Evolutionary conservation across 257 asterid species (phyloP).

Genomic region (Przewalskia tangutica): DNA sequence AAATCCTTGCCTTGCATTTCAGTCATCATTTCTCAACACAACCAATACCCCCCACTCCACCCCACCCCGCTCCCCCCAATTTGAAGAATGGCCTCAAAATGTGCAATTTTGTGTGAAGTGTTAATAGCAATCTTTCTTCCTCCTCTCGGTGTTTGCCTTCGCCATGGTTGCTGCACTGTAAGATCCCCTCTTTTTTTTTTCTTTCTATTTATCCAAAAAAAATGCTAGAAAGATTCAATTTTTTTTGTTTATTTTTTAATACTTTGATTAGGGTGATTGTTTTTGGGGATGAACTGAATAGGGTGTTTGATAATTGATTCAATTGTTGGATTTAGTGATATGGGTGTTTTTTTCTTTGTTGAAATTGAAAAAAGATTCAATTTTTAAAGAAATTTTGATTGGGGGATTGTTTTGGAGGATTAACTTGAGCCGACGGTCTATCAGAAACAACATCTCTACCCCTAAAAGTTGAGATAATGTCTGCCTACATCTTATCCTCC

Average conservation of each 20-base stretch:
- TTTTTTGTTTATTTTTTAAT: background rate
- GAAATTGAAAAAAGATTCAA: no score
- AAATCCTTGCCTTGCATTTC: no score
- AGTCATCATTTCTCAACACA: no score
- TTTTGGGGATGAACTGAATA: background rate
- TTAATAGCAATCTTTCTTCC: conserved; percentile 65
- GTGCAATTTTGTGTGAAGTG: conserved; percentile 27
- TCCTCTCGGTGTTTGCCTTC: conserved; percentile 79
- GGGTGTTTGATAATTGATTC: background rate
- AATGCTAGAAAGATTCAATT: background rate
- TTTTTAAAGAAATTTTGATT: no score
- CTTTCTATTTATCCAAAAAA: background rate
- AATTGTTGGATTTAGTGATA: background rate
- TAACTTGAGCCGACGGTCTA: no score
- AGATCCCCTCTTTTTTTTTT: background rate
- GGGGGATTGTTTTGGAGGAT: no score
- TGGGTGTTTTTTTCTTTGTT: background rate
- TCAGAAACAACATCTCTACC: no score
- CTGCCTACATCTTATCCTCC: no score
- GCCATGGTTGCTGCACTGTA: conserved; percentile 84
- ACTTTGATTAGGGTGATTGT: background rate
- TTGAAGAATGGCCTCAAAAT: conserved; percentile 31
- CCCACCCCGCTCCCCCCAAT: no score
- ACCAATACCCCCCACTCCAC: no score
- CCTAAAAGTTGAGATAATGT: no score